A percentile compares a stretch with the other conserved stretches of the same genome.
These are phyloP conservation scores for Lasiosphaeria miniovina DNA, from an alignment of 495 filamentous ascomycete genomes.

Conservation along the genomic window DNA sequence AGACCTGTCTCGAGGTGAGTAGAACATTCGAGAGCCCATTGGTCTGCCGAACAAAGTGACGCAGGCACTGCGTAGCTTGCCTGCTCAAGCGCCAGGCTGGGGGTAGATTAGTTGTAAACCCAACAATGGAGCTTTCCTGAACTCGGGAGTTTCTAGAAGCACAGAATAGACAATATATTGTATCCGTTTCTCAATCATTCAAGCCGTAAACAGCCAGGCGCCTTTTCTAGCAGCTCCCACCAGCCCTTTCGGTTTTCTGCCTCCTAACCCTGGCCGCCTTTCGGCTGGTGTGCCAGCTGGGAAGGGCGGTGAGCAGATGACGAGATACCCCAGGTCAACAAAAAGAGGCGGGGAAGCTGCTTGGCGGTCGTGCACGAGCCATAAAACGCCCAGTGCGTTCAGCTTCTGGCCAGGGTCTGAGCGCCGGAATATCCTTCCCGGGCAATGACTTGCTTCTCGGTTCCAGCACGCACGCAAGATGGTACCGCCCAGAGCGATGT, in stretches of 20 bases:
- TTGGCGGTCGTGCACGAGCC: neutral
- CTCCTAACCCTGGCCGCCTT: neutral
- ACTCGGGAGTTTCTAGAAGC: neutral
- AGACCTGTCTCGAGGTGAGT: conserved; percentile 19
- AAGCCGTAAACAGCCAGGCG: neutral
- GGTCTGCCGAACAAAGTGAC: conserved; percentile 25
- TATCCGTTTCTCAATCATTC: neutral
- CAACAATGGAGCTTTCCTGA: neutral
- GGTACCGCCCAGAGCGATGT: too few relatives aligned
- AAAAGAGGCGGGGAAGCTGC: neutral
- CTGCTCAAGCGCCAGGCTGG: neutral
- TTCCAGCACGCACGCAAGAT: too few relatives aligned
- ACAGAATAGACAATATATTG: neutral
- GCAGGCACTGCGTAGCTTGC: conserved; percentile 25
- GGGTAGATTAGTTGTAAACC: neutral
- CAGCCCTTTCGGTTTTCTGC: neutral
- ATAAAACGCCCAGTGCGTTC: neutral
- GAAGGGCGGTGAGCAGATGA: conserved; percentile 1
- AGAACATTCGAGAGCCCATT: conserved; percentile 37
- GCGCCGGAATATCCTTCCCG: too few relatives aligned
- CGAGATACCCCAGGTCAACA: neutral
- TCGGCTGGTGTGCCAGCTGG: neutral
- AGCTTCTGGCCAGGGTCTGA: too few relatives aligned
- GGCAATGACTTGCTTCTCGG: too few relatives aligned
- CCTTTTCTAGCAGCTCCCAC: neutral